Percentiles rank a stretch among this genome's conserved stretches.
These are phyloP conservation scores for Lactarius tabidus DNA, from an alignment of 768 basidiomycete species.

Conservation along the genomic window DNA sequence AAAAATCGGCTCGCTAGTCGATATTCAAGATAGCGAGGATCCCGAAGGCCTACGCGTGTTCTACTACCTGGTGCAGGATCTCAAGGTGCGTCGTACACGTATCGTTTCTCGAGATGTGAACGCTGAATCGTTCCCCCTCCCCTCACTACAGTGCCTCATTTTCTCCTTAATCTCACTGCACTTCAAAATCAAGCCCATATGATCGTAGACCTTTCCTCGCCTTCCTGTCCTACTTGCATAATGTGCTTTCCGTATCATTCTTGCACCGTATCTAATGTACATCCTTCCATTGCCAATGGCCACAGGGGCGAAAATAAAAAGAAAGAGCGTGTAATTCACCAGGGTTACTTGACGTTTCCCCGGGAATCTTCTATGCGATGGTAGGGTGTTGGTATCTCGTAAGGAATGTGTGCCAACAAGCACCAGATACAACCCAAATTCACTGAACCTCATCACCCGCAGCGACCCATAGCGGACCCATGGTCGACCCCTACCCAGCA, in stretches of 20 bases:
- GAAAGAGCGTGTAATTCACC: neutral
- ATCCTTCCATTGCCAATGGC: neutral
- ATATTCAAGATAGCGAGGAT: slow-evolving; percentile 95
- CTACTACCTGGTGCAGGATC: slow-evolving; percentile 97
- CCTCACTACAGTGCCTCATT: slow-evolving; percentile 74
- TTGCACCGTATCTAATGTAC: slow-evolving; percentile 9
- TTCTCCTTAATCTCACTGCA: slow-evolving; percentile 97
- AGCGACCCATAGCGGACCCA: neutral
- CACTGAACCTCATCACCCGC: neutral
- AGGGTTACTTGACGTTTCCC: neutral
- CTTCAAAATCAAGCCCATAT: slow-evolving; percentile 99
- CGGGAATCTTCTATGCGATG: neutral
- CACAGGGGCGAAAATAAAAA: neutral
- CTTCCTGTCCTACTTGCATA: neutral
- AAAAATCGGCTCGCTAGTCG: slow-evolving; percentile 95
- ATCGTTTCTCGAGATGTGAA: neutral
- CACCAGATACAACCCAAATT: neutral
- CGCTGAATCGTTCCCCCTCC: neutral
- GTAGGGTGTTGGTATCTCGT: neutral
- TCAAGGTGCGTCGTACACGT: slow-evolving; percentile 58
- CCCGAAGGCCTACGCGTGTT: slow-evolving; percentile 97
- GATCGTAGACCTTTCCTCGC: slow-evolving; percentile 28
- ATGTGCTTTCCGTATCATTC: neutral
- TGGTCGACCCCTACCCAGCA: neutral
- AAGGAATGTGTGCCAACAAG: neutral